Percentiles rank a stretch among this genome's conserved stretches.
These are phyloP conservation scores for Saccharomyces hybrid DNA, from an alignment of 1,139 yeast genomes.

Conservation along the genomic window DNA sequence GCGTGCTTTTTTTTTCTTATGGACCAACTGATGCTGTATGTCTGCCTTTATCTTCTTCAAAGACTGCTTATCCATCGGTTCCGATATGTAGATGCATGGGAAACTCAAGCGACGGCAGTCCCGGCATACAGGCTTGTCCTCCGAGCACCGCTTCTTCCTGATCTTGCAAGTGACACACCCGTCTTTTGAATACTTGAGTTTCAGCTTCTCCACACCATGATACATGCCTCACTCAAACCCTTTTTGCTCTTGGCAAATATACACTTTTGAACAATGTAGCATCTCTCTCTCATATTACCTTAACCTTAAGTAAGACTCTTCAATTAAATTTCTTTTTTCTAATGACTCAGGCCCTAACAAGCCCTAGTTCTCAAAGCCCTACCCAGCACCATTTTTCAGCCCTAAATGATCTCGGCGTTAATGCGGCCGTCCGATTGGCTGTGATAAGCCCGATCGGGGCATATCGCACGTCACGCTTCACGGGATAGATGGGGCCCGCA, in stretches of 20 bases:
- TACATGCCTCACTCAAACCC: not conserved
- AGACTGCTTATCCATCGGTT: constrained; percentile 22
- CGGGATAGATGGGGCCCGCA: not conserved
- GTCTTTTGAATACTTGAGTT: constrained; percentile 33
- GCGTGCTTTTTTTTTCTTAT: not conserved
- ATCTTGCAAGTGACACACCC: constrained; percentile 60
- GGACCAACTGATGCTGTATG: constrained; percentile 2
- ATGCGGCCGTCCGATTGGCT: not conserved
- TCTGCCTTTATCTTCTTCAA: constrained; percentile 18
- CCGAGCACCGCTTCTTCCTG: constrained; percentile 58
- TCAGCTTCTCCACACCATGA: not conserved
- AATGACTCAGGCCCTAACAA: not conserved
- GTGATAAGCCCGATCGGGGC: not conserved
- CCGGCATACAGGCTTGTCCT: constrained; percentile 45
- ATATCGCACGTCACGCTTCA: not conserved
- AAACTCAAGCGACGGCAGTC: constrained; percentile 45
- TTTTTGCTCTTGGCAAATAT: not conserved
- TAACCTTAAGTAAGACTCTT: not conserved
- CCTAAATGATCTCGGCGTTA: not conserved
- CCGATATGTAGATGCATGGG: constrained; percentile 41
- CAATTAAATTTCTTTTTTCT: not conserved
- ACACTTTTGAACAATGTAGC: not conserved
- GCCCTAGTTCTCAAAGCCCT: not conserved
- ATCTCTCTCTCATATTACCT: not conserved
- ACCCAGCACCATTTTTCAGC: not conserved